Evolutionary conservation across 352 stramenopile genomes (phyloP), one percentile per base, ranked within the genome.

Genomic region (Globisporangium orthogonon): DNA sequence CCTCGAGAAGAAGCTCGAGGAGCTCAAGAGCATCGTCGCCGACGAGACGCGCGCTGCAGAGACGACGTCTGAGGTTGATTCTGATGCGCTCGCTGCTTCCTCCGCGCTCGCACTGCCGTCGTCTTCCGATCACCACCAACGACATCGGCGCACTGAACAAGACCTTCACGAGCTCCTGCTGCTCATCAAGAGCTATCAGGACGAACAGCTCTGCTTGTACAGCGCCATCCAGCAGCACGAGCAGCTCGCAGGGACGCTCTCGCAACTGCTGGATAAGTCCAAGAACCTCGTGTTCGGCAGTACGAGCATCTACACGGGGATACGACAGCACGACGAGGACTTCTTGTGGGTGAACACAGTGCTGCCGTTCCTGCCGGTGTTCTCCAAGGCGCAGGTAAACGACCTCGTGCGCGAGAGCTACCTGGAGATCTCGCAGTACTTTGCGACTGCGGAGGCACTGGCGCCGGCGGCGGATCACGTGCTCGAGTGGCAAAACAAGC

Each of bases 401-500:
- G 44, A 52, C 23, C 37, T 63, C 11, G 39, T 50, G 37, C 47
- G 46, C 10, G 45, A 61, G 30, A 52, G 52, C 46, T 29, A 37
- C 15, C 18, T 56, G 4, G 41, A 59, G 17, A 61, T 63, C 35
- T 11, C 63, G 23, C 52, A 54, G 44, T 64, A 70, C 60, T 50
- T 54, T 2, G 23, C 44, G 23, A 43, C 63, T 28, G 40, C 45
- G 7, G 37, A 23, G 6, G 6, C 33, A 7, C 33, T 37, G 6
- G 71, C 11, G 51, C 51, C 37, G 6, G 29, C n/a, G 17, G 33
- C 52, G 13, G 70, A 75, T 48, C 11, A 60, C 3, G 65, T 70
- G 18, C 58, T 79, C 3, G 71, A 65, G 7, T 79, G 71, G 71
- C 39, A 15, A 2, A 65, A 76, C 59, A 54, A 60, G 33, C 65